phyloP scores from a whole-genome alignment of 352 stramenopile species.

The Globisporangium nunn region DNA sequence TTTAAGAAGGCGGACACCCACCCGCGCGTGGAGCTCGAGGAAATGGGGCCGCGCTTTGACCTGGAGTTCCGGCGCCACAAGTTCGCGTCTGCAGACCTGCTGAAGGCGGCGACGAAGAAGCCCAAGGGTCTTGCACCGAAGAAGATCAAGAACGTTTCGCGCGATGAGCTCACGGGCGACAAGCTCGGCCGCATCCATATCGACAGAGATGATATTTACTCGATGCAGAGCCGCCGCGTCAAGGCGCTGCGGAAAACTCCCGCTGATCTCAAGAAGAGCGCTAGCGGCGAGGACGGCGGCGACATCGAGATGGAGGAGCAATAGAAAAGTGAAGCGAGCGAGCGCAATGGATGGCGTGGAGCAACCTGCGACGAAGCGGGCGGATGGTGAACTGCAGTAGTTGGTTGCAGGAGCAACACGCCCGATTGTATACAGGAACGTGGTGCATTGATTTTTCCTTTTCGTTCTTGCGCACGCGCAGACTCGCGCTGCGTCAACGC shows the following conservation, averaged over 20 bases:
- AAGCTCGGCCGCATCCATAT: conserved; percentile 98
- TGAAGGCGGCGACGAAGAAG: conserved; percentile 94
- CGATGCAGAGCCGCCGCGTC: conserved; percentile 92
- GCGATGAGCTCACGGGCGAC: conserved; percentile 96
- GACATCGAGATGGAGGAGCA: conserved; percentile 29
- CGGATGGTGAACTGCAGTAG: background rate
- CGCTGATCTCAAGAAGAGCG: conserved; percentile 64
- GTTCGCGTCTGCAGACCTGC: conserved; percentile 92
- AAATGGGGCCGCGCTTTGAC: conserved; percentile 89
- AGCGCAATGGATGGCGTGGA: background rate
- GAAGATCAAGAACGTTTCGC: conserved; percentile 98
- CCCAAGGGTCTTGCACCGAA: conserved; percentile 88
- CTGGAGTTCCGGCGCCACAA: conserved; percentile 92
- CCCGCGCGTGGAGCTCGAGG: conserved; percentile 82
- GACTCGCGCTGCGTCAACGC: background rate
- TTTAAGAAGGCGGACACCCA: conserved; percentile 88
- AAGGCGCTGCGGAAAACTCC: conserved; percentile 91
- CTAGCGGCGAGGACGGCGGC: conserved; percentile 15
- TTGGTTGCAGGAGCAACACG: background rate
- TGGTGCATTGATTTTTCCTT: background rate
- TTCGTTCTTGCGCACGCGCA: background rate
- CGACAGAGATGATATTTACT: conserved; percentile 96
- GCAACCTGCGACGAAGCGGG: background rate
- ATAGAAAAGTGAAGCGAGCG: conserved; percentile 1
- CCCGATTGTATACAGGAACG: background rate